These are phyloP conservation scores for Apiotrichum veenhuisii DNA, from an alignment of 1,284 basidiomycete species.

Conservation along the genomic window DNA sequence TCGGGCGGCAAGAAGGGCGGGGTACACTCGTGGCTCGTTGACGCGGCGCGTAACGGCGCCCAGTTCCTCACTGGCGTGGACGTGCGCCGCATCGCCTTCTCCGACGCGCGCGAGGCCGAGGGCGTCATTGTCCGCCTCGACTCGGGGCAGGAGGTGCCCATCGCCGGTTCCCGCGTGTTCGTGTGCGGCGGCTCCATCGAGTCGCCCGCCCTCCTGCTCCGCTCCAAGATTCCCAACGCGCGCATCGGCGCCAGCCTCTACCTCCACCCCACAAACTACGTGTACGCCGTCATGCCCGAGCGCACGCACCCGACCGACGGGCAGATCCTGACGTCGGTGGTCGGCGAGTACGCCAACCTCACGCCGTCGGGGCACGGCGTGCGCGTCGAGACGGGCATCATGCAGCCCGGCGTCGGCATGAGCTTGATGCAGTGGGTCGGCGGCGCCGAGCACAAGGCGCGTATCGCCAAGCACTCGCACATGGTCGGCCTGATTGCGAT, in stretches of 20 bases:
- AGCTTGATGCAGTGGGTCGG: slow-evolving; percentile 43
- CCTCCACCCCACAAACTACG: slow-evolving; percentile 51
- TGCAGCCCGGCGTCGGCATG: slow-evolving; percentile 45
- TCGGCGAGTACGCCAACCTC: slow-evolving; percentile 40
- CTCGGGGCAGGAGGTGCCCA: slow-evolving; percentile 29
- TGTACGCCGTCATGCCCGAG: slow-evolving; percentile 50
- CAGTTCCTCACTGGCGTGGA: slow-evolving; percentile 14
- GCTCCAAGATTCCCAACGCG: slow-evolving; percentile 49
- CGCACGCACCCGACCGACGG: slow-evolving; percentile 52
- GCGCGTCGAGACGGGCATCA: slow-evolving; percentile 52
- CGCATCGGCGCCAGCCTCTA: slow-evolving; percentile 52
- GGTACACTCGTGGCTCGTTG: slow-evolving; percentile 24
- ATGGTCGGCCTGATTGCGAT: slow-evolving; percentile 29
- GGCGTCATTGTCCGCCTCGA: slow-evolving; percentile 25
- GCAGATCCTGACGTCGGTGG: slow-evolving; percentile 51
- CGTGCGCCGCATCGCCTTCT: slow-evolving; percentile 49
- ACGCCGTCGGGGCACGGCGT: slow-evolving; percentile 46
- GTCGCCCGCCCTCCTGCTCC: slow-evolving; percentile 51
- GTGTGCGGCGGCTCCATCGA: slow-evolving; percentile 50
- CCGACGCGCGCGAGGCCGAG: slow-evolving; percentile 18
- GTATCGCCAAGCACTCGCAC: slow-evolving; percentile 33
- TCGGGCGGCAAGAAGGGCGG: slow-evolving; percentile 23
- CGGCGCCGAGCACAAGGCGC: slow-evolving; percentile 44
- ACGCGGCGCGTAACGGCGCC: slow-evolving; percentile 19
- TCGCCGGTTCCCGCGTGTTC: slow-evolving; percentile 48